phyloP scores from a whole-genome alignment of 371 early-diverging fungal species.

The Rhizopus stolonifer region DNA sequence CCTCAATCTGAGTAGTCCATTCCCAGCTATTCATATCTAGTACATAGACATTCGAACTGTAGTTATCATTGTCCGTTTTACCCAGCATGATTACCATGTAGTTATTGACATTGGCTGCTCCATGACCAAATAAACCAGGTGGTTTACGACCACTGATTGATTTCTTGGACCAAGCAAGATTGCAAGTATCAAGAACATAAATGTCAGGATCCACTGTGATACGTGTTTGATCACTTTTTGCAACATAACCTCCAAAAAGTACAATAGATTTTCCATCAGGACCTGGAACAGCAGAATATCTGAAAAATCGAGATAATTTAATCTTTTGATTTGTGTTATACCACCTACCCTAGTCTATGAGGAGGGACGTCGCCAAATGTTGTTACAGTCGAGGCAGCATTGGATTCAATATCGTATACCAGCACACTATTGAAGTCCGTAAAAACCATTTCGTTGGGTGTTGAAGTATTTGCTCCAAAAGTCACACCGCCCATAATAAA shows the following conservation, averaged over 20 bases:
- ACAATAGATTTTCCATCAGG: slow-evolving; percentile 44
- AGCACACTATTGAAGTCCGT: slow-evolving; percentile 43
- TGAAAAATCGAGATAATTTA: background rate
- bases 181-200: slow-evolving; percentile 43
- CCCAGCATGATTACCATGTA: slow-evolving; percentile 46
- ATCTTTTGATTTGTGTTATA: background rate
- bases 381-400: slow-evolving; percentile 37
- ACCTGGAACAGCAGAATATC: slow-evolving; percentile 10
- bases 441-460: background rate
- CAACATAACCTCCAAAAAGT: slow-evolving; percentile 35
- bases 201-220: slow-evolving; percentile 16
- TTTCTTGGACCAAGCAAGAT: slow-evolving; percentile 37
- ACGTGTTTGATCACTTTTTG: background rate
- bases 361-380: slow-evolving; percentile 42
- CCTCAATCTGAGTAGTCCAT: slow-evolving; percentile 30
- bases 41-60: slow-evolving; percentile 30
- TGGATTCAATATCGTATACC: slow-evolving; percentile 36
- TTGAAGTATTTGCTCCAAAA: slow-evolving; percentile 7
- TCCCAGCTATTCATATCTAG: slow-evolving; percentile 40
- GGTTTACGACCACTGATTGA: slow-evolving; percentile 27
- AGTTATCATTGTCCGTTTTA: slow-evolving; percentile 5
- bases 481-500: slow-evolving; percentile 43
- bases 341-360: slow-evolving; percentile 22
- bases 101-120: slow-evolving; percentile 33
- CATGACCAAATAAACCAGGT: slow-evolving; percentile 33